These are phyloP conservation scores for Clohesyomyces aquaticus DNA, from an alignment of 495 filamentous ascomycete species.

Conservation along the genomic window DNA sequence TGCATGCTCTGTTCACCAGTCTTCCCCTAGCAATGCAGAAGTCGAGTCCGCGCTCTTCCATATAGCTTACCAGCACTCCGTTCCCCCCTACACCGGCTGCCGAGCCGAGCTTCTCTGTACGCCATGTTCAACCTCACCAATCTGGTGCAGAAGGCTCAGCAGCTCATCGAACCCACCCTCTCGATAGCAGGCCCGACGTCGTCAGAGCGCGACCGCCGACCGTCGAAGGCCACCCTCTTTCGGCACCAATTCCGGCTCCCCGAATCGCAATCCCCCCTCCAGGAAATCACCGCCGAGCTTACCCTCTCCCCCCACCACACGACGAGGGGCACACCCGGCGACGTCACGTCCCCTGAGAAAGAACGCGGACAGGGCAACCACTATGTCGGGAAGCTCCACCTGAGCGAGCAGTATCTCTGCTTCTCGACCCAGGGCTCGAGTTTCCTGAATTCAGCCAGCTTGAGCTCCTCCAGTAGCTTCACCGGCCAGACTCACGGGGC, in stretches of 20 bases:
- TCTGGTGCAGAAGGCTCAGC: constrained; percentile 93
- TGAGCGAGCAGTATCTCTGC: constrained; percentile 92
- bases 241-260: constrained; percentile 96
- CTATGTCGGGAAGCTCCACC: constrained; percentile 89
- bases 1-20: constrained; percentile 8
- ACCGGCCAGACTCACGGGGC: constrained; percentile 88
- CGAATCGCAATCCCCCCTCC: constrained; percentile 83
- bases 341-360: constrained; percentile 58
- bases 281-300: constrained; percentile 95
- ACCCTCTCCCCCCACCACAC: constrained; percentile 68
- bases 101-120: constrained; percentile 6
- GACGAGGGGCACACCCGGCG: constrained; percentile 44
- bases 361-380: constrained; percentile 71
- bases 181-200: constrained; percentile 60
- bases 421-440: constrained; percentile 92
- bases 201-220: constrained; percentile 72
- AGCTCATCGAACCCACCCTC: constrained; percentile 84
- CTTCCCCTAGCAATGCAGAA: constrained; percentile 23
- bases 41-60: neutral
- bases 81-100: too few relatives aligned
- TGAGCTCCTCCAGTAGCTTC: constrained; percentile 73
- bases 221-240: constrained; percentile 90
- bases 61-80: constrained; percentile 4
- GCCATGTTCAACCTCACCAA: constrained; percentile 63
- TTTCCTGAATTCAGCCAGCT: constrained; percentile 77